Percentiles rank a stretch among this genome's conserved stretches.
These are phyloP conservation scores for Perkinsus marinus DNA, from an alignment of 169 alveolate genomes.

Conservation along the genomic window DNA sequence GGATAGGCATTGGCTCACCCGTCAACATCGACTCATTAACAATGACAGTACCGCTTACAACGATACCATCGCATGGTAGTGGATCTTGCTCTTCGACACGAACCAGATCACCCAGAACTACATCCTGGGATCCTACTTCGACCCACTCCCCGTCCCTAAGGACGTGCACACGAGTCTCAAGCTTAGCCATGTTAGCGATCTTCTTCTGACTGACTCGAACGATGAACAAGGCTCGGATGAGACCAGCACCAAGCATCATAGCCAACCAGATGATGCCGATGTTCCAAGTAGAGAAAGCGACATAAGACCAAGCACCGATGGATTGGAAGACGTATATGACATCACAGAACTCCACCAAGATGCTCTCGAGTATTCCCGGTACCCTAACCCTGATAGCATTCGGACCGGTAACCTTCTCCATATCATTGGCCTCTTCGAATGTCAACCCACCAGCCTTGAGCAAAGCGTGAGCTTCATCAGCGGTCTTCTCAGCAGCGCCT, in stretches of 20 bases:
- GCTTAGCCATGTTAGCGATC: not conserved
- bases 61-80: conserved; percentile 1
- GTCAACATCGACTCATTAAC: not conserved
- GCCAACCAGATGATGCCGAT: not conserved
- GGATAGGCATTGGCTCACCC: conserved; percentile 9
- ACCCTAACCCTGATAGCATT: not conserved
- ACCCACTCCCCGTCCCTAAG: not conserved
- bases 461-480: not conserved
- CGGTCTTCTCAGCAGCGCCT: not conserved
- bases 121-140: not conserved
- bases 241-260: not conserved
- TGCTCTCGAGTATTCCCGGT: not conserved
- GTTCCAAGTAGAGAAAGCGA: not conserved
- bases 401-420: not conserved
- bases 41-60: not conserved
- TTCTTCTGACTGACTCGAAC: not conserved
- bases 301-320: not conserved
- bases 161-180: not conserved
- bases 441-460: not conserved
- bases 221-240: not conserved
- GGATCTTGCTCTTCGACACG: not conserved
- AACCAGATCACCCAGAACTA: not conserved
- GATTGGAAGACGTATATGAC: not conserved
- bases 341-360: not conserved
- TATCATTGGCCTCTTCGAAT: not conserved